phyloP scores from a whole-genome alignment of 2,329 filamentous ascomycete genomes.

The Colletotrichum gloeosporioides region DNA sequence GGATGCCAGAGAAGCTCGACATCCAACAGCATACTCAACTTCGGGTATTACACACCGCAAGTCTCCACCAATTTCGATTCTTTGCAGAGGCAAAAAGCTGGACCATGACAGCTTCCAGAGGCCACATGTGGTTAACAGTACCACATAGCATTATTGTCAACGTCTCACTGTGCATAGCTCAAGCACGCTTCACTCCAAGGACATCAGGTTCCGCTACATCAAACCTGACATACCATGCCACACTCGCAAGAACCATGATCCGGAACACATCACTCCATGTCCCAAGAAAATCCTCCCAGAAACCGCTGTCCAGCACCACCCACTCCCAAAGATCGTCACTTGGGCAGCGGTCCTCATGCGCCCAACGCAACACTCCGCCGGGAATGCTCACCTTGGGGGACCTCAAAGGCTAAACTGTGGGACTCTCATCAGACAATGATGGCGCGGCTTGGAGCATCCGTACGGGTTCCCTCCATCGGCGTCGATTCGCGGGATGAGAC shows the following conservation, averaged over 20 bases:
- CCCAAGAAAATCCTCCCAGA: background rate
- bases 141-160: too few relatives aligned
- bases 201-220: too few relatives aligned
- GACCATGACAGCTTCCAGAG: too few relatives aligned
- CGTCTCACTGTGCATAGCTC: too few relatives aligned
- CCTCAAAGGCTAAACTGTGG: background rate
- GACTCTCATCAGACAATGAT: background rate
- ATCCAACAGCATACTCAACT: too few relatives aligned
- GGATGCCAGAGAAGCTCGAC: too few relatives aligned
- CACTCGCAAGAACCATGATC: background rate
- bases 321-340: background rate
- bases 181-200: too few relatives aligned
- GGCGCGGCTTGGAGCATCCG: background rate
- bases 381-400: background rate
- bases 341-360: background rate
- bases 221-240: too few relatives aligned
- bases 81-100: too few relatives aligned
- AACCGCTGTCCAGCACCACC: background rate
- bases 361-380: background rate
- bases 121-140: too few relatives aligned
- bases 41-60: too few relatives aligned
- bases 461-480: background rate
- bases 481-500: background rate
- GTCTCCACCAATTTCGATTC: too few relatives aligned
- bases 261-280: rapidly evolving